Percentiles rank a stretch among this genome's conserved stretches.
phyloP scores from a whole-genome alignment of 2,329 filamentous ascomycete species.

The Periglandula ipomoeae region DNA sequence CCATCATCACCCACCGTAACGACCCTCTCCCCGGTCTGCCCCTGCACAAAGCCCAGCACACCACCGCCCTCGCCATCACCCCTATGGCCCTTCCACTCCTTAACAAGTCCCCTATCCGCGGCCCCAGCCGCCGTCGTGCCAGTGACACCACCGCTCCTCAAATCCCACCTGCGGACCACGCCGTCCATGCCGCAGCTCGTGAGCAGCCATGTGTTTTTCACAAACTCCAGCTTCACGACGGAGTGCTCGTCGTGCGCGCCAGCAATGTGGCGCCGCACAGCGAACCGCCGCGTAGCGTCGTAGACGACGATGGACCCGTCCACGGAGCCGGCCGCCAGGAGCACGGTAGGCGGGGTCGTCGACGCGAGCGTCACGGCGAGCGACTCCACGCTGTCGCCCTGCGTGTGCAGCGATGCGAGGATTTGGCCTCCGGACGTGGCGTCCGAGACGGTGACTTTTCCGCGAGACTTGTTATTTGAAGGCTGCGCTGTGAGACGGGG shows the following conservation, averaged over 20 bases:
- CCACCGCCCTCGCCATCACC: slow-evolving; percentile 80
- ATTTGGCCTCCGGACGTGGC: slow-evolving; percentile 47
- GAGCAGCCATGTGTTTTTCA: slow-evolving; percentile 58
- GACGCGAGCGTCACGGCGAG: slow-evolving; percentile 46
- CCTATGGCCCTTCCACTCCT: slow-evolving; percentile 86
- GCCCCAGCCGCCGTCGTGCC: slow-evolving; percentile 20
- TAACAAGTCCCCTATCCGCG: slow-evolving; percentile 57
- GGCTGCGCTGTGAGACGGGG: slow-evolving; percentile 47
- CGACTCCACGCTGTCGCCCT: slow-evolving; percentile 69
- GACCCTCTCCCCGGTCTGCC: slow-evolving; percentile 60
- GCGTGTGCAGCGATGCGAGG: slow-evolving; percentile 73
- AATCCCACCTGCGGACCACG: slow-evolving; percentile 81
- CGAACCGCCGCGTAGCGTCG: slow-evolving; percentile 78
- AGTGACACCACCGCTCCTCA: slow-evolving; percentile 35
- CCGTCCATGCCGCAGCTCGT: slow-evolving; percentile 91
- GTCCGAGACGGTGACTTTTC: slow-evolving; percentile 24
- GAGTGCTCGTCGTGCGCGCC: slow-evolving; percentile 81
- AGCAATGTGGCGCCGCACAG: slow-evolving; percentile 71
- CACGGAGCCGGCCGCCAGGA: slow-evolving; percentile 58
- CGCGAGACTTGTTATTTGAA: slow-evolving; percentile 12
- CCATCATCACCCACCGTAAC: slow-evolving; percentile 89
- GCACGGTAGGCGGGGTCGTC: slow-evolving; percentile 37
- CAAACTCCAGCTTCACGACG: slow-evolving; percentile 89
- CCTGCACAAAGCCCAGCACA: slow-evolving; percentile 84
- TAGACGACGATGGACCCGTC: slow-evolving; percentile 77